Evolutionary conservation across 192 early-diverging fungal species (phyloP).

Genomic region (Backusella sp.): DNA sequence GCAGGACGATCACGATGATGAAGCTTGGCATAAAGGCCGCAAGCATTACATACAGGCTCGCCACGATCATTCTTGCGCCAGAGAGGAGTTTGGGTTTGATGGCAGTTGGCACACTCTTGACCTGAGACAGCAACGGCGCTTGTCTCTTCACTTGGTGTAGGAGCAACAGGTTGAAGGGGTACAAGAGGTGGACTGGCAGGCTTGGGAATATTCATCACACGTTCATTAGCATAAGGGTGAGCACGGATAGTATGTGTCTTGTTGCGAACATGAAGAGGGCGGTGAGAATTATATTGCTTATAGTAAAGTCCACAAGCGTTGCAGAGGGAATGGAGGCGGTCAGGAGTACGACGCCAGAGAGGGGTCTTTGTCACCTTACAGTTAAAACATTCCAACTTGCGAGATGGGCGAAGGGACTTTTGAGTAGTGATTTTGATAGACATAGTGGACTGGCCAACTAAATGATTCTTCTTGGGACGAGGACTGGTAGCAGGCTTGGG

Average conservation of each 20-base stretch:
- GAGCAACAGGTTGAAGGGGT: conserved; percentile 17
- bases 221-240: conserved; percentile 23
- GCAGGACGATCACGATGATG: conserved; percentile 51
- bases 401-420: conserved; percentile 45
- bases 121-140: conserved; percentile 6
- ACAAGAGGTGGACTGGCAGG: conserved; percentile 10
- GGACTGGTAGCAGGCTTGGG: background rate
- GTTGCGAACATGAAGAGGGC: conserved; percentile 57
- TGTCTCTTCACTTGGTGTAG: background rate
- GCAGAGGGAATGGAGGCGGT: conserved; percentile 76
- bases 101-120: conserved; percentile 65
- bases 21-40: conserved; percentile 61
- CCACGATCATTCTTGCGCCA: conserved; percentile 79
- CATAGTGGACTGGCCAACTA: conserved; percentile 32
- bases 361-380: conserved; percentile 77
- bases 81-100: conserved; percentile 76
- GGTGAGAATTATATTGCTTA: conserved; percentile 60
- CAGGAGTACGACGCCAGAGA: conserved; percentile 77
- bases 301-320: conserved; percentile 80
- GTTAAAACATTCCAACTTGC: conserved; percentile 66
- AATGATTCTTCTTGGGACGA: conserved; percentile 27
- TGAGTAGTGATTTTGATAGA: conserved; percentile 34
- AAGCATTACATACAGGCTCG: conserved; percentile 79
- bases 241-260: conserved; percentile 38
- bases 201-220: background rate